Percentiles rank a stretch among this genome's conserved stretches.
Conservation (phyloP, 306 rosid species). For the Parietaria judaica region DNA sequence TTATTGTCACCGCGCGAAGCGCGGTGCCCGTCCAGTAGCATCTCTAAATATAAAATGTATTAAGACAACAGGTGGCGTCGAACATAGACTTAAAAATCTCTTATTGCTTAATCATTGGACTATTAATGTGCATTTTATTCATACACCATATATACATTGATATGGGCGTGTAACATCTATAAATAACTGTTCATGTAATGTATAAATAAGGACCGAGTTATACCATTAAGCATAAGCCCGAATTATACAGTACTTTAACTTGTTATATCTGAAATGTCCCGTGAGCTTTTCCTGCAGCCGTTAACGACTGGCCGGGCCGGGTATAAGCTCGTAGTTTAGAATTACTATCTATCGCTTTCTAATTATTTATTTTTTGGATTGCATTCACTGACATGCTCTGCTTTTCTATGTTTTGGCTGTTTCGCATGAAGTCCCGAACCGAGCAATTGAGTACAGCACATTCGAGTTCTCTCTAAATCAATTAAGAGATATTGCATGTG, state of each 20-base stretch:
- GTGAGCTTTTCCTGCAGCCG: constrained; percentile 27
- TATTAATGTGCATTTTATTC: not conserved
- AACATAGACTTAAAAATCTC: no score
- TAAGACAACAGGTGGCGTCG: no score
- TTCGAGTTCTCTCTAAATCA: no score
- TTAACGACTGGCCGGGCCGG: constrained; percentile 30
- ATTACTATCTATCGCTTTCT: no score
- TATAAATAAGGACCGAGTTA: constrained; percentile 21
- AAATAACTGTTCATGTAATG: constrained; percentile 15
- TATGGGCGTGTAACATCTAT: not conserved
- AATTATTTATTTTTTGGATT: constrained; percentile 8
- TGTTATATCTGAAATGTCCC: constrained; percentile 20
- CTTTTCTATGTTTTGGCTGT: no score
- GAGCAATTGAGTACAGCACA: no score
- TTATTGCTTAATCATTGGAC: no score
- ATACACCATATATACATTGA: constrained; percentile 5
- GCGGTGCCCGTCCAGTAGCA: no score
- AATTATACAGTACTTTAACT: constrained; percentile 25
- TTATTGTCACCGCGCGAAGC: no score
- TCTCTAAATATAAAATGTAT: no score
- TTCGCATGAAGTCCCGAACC: no score
- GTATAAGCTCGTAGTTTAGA: constrained; percentile 21
- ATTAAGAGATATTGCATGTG: no score
- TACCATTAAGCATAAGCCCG: constrained; percentile 16
- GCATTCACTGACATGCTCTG: constrained; percentile 5